Evolutionary conservation across 2,329 filamentous ascomycete species (phyloP), one percentile per base, ranked within the genome.

Genomic region (Xylaria multiplex): DNA sequence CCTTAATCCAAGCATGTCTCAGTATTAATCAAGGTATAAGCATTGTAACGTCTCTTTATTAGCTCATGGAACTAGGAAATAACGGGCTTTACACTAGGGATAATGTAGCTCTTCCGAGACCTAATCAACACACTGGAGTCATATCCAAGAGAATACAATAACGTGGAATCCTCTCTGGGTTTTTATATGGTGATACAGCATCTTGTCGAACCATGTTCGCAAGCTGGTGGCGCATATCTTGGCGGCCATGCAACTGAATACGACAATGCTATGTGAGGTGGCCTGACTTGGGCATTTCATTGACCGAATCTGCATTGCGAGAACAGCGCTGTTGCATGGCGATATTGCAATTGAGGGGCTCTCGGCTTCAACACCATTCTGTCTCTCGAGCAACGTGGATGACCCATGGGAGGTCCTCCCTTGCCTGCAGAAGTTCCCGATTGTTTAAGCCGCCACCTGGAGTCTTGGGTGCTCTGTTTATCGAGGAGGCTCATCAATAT

Each of bases 381-480:
- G 48, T 67, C 52, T 37, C 61, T 43, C 49, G 24, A 56, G 50
- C 65, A 65, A 67, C 59, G 55, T 65, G 65, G 55, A 52, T 65
- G 2, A 35, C 13, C 59, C 58, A 5, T 50, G 53, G 37, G 27
- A 24, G 2, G 53, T 22, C 43, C 32, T 24, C 50, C 30, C 16
- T 61, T 58, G 49, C 56, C 32, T 59, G 46, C 48, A 58, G 30
- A 50, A 59, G 48, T 48, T 59, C 49, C 56, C 59, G 50, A 65
- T 55, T 22, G 14, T 42, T 27, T 35, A 57, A 57, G 22, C 53
- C 40, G 46, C 57, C 42, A 40, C 52, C 64, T 57, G 53, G 46
- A 50, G 24, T 66, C 71, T 73, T 72, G 69, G 71, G 68, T 73
- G 64, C 65, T 64, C 57, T 59, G 43, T 64, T 54, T 55, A 22